These are phyloP conservation scores for Plasmodium inui DNA, from an alignment of 169 alveolate genomes.

Conservation along the genomic window DNA sequence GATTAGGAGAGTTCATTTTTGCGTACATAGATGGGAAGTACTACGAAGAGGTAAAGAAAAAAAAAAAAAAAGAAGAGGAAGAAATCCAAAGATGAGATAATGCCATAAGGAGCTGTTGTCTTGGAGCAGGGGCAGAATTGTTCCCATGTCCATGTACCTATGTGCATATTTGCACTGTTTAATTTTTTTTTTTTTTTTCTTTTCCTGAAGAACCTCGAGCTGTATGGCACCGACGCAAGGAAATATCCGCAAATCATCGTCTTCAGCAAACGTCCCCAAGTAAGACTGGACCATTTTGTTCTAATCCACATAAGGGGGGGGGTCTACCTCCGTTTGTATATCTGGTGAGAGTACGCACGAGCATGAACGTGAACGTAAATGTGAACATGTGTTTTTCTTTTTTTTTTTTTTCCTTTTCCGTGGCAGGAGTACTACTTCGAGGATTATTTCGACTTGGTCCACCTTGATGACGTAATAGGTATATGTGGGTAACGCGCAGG, in stretches of 20 bases:
- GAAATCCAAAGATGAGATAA: not conserved
- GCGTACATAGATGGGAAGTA: slow-evolving; percentile 61
- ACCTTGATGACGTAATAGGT: slow-evolving; percentile 34
- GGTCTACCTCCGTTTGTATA: not conserved
- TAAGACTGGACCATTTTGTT: slow-evolving; percentile 1
- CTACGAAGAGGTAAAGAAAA: slow-evolving; percentile 53
- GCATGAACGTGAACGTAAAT: not conserved
- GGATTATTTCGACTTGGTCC: slow-evolving; percentile 16
- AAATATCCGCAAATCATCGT: slow-evolving; percentile 45
- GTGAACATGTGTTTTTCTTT: not conserved
- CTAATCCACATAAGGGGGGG: not conserved
- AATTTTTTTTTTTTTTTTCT: not conserved
- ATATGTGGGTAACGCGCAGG: not conserved
- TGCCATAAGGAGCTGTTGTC: not conserved
- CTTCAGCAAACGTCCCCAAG: slow-evolving; percentile 55
- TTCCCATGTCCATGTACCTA: not conserved
- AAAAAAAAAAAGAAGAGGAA: too few relatives aligned
- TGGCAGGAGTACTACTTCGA: slow-evolving; percentile 52
- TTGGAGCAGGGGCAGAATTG: not conserved
- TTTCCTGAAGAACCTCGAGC: slow-evolving; percentile 31
- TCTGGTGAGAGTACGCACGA: not conserved
- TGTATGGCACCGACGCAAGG: slow-evolving; percentile 43
- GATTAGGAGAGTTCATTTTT: slow-evolving; percentile 31
- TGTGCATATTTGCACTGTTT: not conserved
- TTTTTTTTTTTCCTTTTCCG: slow-evolving; percentile 1